Base-by-base conservation (phyloP, 1,284 basidiomycete species). In the Afroboletus lepidellus region DNA sequence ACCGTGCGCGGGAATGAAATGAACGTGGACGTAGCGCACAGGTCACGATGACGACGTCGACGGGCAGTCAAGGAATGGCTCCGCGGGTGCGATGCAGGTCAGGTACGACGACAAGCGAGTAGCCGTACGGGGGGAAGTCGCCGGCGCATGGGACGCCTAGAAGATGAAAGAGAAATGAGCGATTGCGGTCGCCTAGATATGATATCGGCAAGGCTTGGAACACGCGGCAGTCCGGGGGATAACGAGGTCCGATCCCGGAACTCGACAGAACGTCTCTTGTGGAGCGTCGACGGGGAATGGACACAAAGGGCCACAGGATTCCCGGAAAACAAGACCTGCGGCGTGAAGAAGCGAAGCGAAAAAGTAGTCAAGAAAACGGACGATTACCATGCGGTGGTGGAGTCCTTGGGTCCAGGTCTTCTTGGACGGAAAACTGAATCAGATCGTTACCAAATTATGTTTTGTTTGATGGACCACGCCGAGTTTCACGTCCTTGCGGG, bases 331-430 rank as follows among this genome's bases (percentile, higher is more conserved):
- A 46, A 39, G 41, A 12, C 24, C 18, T 42, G 52, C 50, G n/a
- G 46, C 41, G 44, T 20, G 13, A 48, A 29, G 37, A 46, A 34
- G 27, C 20, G 41, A n/a, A 29, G 12, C n/a, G 18, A 44, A n/a
- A 33, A 4, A 20, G 24, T 50, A 56, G 39, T 45, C 47, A 50
- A 64, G 25, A 58, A 58, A 64, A 48, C 49, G 46, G 24, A 54
- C 65, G 62, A 53, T 41, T 47, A 51, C 56, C 62, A 67, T 54
- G 62, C 53, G 63, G 41, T n/a, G 11, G 62, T 64, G 62, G 65
- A 64, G 65, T 47, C 27, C 7, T 36, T 50, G 59, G 59, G 63
- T 62, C 65, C 51, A 67, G 65, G 63, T 67, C 65, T 51, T 64
- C 54, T 53, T 33, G 1, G 41, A 48, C 29, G 23, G 50, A 27